Percentiles rank a stretch among this genome's conserved stretches.
phyloP scores from a whole-genome alignment of 2,329 filamentous ascomycete species.

The Tolypocladium album region DNA sequence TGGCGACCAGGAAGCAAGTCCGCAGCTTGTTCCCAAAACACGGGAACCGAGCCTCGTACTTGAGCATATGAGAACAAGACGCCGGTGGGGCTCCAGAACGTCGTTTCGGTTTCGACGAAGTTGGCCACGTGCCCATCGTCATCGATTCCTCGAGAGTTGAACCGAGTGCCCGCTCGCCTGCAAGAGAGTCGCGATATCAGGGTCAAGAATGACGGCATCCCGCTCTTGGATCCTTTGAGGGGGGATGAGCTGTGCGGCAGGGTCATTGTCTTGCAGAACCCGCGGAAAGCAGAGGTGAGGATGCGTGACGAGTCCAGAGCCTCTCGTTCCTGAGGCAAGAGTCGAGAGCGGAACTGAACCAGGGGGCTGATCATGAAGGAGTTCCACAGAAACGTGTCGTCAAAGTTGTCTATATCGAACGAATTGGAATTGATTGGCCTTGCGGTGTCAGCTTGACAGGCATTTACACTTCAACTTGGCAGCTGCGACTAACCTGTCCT shows the following conservation, averaged over 20 bases:
- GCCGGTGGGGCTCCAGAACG: constrained; percentile 72
- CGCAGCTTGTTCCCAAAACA: constrained; percentile 94
- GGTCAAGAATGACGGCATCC: constrained; percentile 73
- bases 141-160: constrained; percentile 95
- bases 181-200: constrained; percentile 89
- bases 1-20: constrained; percentile 86
- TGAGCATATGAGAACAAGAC: constrained; percentile 90
- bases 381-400: constrained; percentile 93
- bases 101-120: constrained; percentile 95
- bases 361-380: constrained; percentile 95
- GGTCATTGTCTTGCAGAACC: constrained; percentile 79
- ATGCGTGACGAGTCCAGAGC: constrained; percentile 80
- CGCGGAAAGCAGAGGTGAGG: constrained; percentile 85
- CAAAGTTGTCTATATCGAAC: constrained; percentile 86
- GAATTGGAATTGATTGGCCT: constrained; percentile 65
- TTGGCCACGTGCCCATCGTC: constrained; percentile 97
- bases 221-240: constrained; percentile 51
- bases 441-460: constrained; percentile 6
- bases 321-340: constrained; percentile 64
- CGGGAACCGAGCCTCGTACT: constrained; percentile 80
- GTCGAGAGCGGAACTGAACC: constrained; percentile 74
- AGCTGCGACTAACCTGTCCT: constrained; percentile 56
- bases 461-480: neutral
- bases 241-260: constrained; percentile 71
- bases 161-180: constrained; percentile 81